Base-by-base conservation (phyloP, 2,329 filamentous ascomycete genomes). In the Penicillium psychrosexuale region DNA sequence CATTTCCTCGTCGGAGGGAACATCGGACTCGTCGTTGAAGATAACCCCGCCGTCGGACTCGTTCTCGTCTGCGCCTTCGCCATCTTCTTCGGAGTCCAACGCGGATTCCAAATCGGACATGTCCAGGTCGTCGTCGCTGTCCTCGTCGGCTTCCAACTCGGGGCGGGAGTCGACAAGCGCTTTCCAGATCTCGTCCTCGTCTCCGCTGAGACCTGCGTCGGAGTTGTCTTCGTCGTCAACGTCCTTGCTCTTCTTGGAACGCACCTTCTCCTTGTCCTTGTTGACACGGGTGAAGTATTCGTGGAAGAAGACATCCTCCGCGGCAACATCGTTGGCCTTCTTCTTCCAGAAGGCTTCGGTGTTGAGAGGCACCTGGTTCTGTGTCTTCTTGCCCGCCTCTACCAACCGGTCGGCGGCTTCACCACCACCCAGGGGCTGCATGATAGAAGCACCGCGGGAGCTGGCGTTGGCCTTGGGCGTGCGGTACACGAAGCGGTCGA, bases 401-500 rank as follows among this genome's bases (percentile, higher is more conserved):
- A 90, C 78, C 51, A 90, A 77, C 31, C 87, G 78, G 49, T 84
- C 83, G 30, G 79, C 78, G 4, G 80, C 80, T 52, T 84, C 83
- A 12, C 80, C 81, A 47, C 85, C 84, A 49, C 83, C 82, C 67
- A 97, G 84, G 37, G 95, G 94, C 74, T 99, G 94, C 94, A 99
- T 99, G 73, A 99, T 96, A 27, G 91, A 97, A 28, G 84, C 82
- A 47, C 95, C 95, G 60, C 90, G 89, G 30, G 84, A 80, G 19
- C 74, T 71, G 15, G 82, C 82, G 4, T 85, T 64, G 7, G 72
- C 79, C 79, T 96, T 96, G 58, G 93, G 86, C 66, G 94, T 96
- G 63, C 90, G 88, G 81, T 97, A 99, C n/a, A 96, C 91, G 73
- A 99, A 99, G 65, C 95, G 92, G 75, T 99, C 94, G 55, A 99